A percentile compares a stretch with the other conserved stretches of the same genome.
These are phyloP conservation scores for Fusarium devonianum DNA, from an alignment of 2,329 filamentous ascomycete genomes.

Conservation along the genomic window DNA sequence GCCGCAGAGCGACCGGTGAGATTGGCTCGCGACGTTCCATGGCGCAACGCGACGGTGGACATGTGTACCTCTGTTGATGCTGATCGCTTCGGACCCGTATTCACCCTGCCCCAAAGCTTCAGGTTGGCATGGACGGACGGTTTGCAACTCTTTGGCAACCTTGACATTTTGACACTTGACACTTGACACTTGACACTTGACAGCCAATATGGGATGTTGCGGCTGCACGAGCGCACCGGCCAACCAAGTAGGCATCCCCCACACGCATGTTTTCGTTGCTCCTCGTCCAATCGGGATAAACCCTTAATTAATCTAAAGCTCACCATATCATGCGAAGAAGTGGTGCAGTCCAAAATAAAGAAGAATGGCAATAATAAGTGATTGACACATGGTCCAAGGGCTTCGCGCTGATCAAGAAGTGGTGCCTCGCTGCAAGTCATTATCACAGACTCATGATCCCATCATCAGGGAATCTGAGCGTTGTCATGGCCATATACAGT, in stretches of 20 bases:
- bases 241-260: constrained; percentile 13
- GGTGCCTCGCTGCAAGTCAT: constrained; percentile 17
- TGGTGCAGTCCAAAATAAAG: too few species aligned
- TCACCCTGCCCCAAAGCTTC: too few species aligned
- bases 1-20: constrained; percentile 5
- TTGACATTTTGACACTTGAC: constrained; percentile 6
- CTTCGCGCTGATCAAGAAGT: constrained; percentile 25
- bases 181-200: constrained; percentile 2
- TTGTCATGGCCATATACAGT: too few species aligned
- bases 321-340: too few species aligned
- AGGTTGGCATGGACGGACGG: constrained; percentile 18
- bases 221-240: constrained; percentile 7
- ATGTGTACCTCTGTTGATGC: too few species aligned
- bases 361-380: neutral
- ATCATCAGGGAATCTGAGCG: constrained; percentile 4
- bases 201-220: constrained; percentile 8
- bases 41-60: too few species aligned
- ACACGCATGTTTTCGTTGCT: constrained; percentile 11
- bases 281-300: constrained; percentile 13
- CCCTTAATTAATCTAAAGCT: too few species aligned
- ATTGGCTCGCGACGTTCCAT: neutral
- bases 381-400: constrained; percentile 9
- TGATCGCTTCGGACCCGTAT: too few species aligned
- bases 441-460: constrained; percentile 3
- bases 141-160: constrained; percentile 6